phyloP scores from a whole-genome alignment of 352 stramenopile genomes.

The Globisporangium barbulae region DNA sequence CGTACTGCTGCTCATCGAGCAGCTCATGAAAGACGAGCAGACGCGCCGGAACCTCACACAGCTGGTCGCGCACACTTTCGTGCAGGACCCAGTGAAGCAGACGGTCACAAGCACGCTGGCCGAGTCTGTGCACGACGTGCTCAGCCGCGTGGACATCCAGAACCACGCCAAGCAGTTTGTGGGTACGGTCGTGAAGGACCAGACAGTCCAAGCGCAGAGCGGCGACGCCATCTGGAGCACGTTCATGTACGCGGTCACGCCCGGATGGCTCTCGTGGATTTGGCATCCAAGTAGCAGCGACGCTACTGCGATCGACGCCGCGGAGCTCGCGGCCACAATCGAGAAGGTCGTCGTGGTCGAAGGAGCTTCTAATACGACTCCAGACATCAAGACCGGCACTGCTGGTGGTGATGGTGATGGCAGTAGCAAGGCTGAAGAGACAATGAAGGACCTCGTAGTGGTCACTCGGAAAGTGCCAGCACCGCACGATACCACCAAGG shows the following conservation, averaged over 20 bases:
- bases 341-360: slow-evolving; percentile 30
- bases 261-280: slow-evolving; percentile 73
- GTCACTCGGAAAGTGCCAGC: slow-evolving; percentile 1
- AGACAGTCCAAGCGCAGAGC: slow-evolving; percentile 76
- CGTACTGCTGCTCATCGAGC: slow-evolving; percentile 53
- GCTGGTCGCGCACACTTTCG: slow-evolving; percentile 63
- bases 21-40: slow-evolving; percentile 58
- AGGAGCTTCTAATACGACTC: slow-evolving; percentile 5
- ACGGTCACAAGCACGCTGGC: slow-evolving; percentile 51
- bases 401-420: background rate
- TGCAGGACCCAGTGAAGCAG: slow-evolving; percentile 63
- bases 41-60: slow-evolving; percentile 53
- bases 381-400: background rate
- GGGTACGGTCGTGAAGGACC: slow-evolving; percentile 69
- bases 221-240: slow-evolving; percentile 80
- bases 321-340: slow-evolving; percentile 24
- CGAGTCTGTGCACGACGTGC: slow-evolving; percentile 71
- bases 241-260: slow-evolving; percentile 77
- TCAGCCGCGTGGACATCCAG: slow-evolving; percentile 72
- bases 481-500: background rate
- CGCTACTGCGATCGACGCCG: slow-evolving; percentile 10
- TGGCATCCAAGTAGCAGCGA: slow-evolving; percentile 34
- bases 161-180: slow-evolving; percentile 85
- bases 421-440: background rate
- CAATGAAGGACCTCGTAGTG: slow-evolving; percentile 9